Base-by-base conservation (phyloP, 495 filamentous ascomycete species). In the Aspergillus avenaceus region DNA sequence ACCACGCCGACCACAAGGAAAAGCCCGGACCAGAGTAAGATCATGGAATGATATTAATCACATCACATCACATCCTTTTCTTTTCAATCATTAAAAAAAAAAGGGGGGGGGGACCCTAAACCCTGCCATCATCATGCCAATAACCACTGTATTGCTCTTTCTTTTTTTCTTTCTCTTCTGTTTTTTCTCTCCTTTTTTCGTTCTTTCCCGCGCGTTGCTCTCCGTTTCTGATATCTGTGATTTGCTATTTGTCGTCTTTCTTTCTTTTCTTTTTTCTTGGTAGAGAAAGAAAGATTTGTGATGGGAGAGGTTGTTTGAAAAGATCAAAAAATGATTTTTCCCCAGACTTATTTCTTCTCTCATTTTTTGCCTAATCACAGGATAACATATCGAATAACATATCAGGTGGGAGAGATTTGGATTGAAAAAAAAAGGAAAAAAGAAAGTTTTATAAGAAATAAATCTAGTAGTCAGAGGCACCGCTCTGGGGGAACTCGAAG, bases 401-500 rank as follows among this genome's bases (percentile, higher is more conserved):
- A 11, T 38, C 36, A 38, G 8, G 13, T 16, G n/a, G 5, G 36
- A 38, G 18, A 22, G 25, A 26, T 7, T 25, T 13, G 19, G 23
- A 25, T 23, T 13, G 23, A 23, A 42, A 9, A 41, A 41, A 32
- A 32, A 22, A 32, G 26, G 27, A 27, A 19, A 23, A 11, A 19
- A 22, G 31, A 21, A 31, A 47, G 31, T n/a, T n/a, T n/a, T n/a
- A n/a, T n/a, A 47, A 47, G 37, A 24, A 32, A 43, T 41, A 45
- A 44, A 51, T 78, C 79, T 95, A 96, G 77, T 86, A 95, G 62
- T 98, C 93, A 54, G 74, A 53, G 49, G 76, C 67, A 59, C 80
- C 80, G 66, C 82, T 82, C 80, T 90, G 84, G 55, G 93, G 93
- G 82, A 98, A 98, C 86, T 98, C 93, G 73, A 98, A 98, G 67